These are phyloP conservation scores for Suillus plorans DNA, from an alignment of 768 basidiomycete genomes.

Conservation along the genomic window DNA sequence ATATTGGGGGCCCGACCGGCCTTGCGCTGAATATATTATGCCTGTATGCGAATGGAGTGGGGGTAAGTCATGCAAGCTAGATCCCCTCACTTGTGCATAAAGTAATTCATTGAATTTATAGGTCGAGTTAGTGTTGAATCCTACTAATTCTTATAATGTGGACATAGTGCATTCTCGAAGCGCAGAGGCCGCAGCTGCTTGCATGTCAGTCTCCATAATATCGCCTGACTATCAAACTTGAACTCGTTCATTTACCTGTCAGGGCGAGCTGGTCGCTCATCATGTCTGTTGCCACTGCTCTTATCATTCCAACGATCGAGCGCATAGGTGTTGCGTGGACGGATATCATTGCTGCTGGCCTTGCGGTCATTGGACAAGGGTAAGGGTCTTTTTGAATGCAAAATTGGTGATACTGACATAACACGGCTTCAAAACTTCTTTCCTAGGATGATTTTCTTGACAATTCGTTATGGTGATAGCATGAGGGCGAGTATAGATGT, in stretches of 20 bases:
- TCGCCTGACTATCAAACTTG: not conserved
- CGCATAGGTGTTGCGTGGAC: constrained; percentile 45
- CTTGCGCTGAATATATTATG: constrained; percentile 48
- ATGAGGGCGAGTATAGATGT: constrained; percentile 53
- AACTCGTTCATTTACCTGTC: not conserved
- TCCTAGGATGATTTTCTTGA: constrained; percentile 42
- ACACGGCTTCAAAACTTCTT: not conserved
- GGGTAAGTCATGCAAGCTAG: constrained; percentile 36
- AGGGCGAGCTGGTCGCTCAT: constrained; percentile 51
- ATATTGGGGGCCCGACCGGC: constrained; percentile 45
- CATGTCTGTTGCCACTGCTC: constrained; percentile 42
- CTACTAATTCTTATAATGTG: not conserved
- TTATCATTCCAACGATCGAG: constrained; percentile 52
- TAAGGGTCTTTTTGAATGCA: constrained; percentile 26
- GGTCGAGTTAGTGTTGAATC: not conserved
- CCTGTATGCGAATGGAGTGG: constrained; percentile 59
- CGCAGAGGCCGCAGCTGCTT: constrained; percentile 40
- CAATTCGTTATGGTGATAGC: constrained; percentile 49
- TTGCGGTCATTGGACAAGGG: constrained; percentile 51
- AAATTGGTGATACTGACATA: not conserved
- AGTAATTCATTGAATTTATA: not conserved
- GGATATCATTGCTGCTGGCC: constrained; percentile 40
- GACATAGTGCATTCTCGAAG: not conserved
- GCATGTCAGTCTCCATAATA: constrained; percentile 36
- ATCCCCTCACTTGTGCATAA: not conserved